Percentiles rank a stretch among this genome's conserved stretches.
These are phyloP conservation scores for Linanthus parryae DNA, from an alignment of 148 eudicot species.

Conservation along the genomic window DNA sequence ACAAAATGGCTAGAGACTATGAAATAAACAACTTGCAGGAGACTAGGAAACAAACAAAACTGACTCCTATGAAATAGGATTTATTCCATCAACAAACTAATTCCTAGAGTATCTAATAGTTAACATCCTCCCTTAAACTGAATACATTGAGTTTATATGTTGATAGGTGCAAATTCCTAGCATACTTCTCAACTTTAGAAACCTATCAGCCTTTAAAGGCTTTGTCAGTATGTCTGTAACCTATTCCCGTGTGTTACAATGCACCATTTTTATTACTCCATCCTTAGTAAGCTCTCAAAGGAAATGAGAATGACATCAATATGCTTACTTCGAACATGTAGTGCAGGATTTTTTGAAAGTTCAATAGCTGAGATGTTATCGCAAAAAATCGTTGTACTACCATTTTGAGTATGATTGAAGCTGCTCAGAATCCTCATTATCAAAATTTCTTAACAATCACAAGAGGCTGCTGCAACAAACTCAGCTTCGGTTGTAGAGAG, in stretches of 20 bases:
- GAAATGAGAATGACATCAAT: not conserved
- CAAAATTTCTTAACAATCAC: too few relatives aligned
- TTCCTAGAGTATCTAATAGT: too few relatives aligned
- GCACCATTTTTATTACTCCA: not conserved
- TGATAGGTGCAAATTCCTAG: not conserved
- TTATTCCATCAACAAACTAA: too few relatives aligned
- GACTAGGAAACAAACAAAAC: too few relatives aligned
- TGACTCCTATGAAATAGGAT: too few relatives aligned
- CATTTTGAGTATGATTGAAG: too few relatives aligned
- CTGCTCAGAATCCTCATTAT: too few relatives aligned
- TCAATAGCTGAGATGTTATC: conserved; percentile 1
- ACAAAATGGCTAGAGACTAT: too few relatives aligned
- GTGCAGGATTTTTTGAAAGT: conserved; percentile 1
- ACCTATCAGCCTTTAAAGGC: too few relatives aligned
- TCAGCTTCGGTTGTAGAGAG: too few relatives aligned
- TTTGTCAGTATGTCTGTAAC: not conserved
- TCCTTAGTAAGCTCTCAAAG: conserved; percentile 7
- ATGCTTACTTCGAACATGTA: conserved; percentile 1
- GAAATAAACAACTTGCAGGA: too few relatives aligned
- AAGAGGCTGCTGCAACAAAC: too few relatives aligned
- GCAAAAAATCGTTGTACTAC: not conserved
- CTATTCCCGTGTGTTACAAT: not conserved
- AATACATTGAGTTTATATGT: conserved; percentile 2
- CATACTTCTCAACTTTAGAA: conserved; percentile 2
- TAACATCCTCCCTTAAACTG: not conserved